Conservation (phyloP, 2,329 filamentous ascomycete species). For the Phialemoniopsis sp. region DNA sequence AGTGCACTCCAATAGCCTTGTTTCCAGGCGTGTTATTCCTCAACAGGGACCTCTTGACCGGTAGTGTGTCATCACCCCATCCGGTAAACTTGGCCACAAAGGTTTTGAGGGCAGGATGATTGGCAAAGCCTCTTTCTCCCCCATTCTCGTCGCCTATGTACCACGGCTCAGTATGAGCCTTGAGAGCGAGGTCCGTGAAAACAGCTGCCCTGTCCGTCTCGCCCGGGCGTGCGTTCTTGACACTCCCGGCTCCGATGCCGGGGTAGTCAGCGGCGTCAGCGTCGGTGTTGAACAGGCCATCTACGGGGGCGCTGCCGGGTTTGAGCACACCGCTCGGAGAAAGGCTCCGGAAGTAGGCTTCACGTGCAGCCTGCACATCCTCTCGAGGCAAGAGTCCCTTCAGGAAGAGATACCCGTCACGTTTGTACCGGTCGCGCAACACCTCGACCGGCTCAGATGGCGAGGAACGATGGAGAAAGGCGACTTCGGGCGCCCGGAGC, state of each 20-base stretch:
- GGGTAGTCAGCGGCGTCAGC: conserved; percentile 40
- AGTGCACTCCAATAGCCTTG: conserved; percentile 56
- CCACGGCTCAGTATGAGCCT: conserved; percentile 48
- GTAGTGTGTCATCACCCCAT: conserved; percentile 46
- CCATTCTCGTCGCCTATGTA: conserved; percentile 47
- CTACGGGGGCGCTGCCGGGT: conserved; percentile 42
- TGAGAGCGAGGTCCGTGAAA: too few species aligned
- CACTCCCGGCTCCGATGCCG: conserved; percentile 49
- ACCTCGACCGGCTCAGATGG: conserved; percentile 6
- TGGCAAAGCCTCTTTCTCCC: too few species aligned
- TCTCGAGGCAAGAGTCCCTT: conserved; percentile 48
- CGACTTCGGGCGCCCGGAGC: conserved; percentile 4
- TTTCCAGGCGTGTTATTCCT: conserved; percentile 53
- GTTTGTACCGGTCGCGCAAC: conserved; percentile 5
- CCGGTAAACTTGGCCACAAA: conserved; percentile 48
- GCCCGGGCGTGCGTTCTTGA: conserved; percentile 18
- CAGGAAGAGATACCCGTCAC: conserved; percentile 50
- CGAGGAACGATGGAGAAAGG: conserved; percentile 4
- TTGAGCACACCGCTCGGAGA: conserved; percentile 52
- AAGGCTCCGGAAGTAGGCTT: conserved; percentile 49
- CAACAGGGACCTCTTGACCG: conserved; percentile 42
- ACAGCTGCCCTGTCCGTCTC: too few species aligned
- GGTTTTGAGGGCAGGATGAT: conserved; percentile 42
- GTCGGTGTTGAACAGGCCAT: conserved; percentile 55
- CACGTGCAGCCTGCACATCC: conserved; percentile 46